These are phyloP conservation scores for Alectoria sarmentosa DNA, from an alignment of 495 filamentous ascomycete genomes.

Conservation along the genomic window DNA sequence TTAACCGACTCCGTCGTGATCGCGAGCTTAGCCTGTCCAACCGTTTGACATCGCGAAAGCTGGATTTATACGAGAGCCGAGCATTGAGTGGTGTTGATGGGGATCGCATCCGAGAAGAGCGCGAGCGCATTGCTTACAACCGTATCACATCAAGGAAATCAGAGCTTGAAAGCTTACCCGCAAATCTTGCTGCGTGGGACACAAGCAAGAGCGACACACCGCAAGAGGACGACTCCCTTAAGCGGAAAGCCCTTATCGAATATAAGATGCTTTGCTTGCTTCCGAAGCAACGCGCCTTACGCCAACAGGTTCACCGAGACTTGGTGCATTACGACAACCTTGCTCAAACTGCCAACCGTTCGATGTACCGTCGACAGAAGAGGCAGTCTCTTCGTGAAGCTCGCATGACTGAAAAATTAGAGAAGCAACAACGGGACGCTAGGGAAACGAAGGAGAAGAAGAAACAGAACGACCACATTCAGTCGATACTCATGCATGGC, in stretches of 20 bases:
- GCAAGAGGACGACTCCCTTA: constrained; percentile 71
- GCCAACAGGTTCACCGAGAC: constrained; percentile 76
- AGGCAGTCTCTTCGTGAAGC: constrained; percentile 94
- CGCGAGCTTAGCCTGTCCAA: constrained; percentile 84
- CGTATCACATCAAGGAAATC: constrained; percentile 73
- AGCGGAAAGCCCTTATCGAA: constrained; percentile 86
- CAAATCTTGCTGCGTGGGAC: constrained; percentile 80
- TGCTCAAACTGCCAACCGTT: constrained; percentile 88
- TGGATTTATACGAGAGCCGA: constrained; percentile 39
- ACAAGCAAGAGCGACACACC: constrained; percentile 60
- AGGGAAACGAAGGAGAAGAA: constrained; percentile 91
- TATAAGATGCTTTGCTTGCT: constrained; percentile 79
- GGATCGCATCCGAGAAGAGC: constrained; percentile 72
- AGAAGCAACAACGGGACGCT: constrained; percentile 96
- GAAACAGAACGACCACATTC: constrained; percentile 86
- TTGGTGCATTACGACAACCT: constrained; percentile 93
- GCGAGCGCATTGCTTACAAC: constrained; percentile 83
- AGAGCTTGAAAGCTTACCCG: constrained; percentile 73
- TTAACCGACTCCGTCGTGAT: constrained; percentile 73
- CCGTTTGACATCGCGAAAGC: constrained; percentile 71
- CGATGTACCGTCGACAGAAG: constrained; percentile 86
- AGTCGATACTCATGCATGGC: constrained; percentile 61
- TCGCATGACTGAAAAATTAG: constrained; percentile 92
- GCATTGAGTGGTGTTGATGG: constrained; percentile 41
- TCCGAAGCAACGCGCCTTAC: constrained; percentile 74